Conservation (phyloP, 768 basidiomycete genomes). For the Xerocomellus intermedius region DNA sequence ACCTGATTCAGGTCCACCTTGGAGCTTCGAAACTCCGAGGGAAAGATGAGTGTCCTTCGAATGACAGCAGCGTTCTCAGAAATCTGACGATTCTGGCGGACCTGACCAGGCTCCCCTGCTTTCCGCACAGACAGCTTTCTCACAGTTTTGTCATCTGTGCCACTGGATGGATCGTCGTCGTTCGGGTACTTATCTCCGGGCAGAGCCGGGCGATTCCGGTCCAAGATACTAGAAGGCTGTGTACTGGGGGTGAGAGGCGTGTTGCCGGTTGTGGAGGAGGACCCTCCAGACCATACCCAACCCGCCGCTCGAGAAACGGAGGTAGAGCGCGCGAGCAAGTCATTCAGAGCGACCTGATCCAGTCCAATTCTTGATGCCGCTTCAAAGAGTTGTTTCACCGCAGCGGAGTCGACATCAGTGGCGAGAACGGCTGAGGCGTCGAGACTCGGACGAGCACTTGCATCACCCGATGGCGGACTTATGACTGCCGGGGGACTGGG, state of each 20-base stretch:
- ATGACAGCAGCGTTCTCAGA: conserved; percentile 52
- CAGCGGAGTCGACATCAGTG: conserved; percentile 43
- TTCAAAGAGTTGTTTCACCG: conserved; percentile 70
- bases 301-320: conserved; percentile 59
- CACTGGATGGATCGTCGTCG: conserved; percentile 33
- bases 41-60: conserved; percentile 77
- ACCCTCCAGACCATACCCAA: conserved; percentile 35
- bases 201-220: conserved; percentile 16
- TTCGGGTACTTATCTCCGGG: conserved; percentile 26
- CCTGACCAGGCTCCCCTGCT: conserved; percentile 24
- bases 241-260: conserved; percentile 24
- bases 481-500: conserved; percentile 16
- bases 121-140: conserved; percentile 29
- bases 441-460: conserved; percentile 20
- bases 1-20: conserved; percentile 54
- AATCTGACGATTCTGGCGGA: conserved; percentile 31
- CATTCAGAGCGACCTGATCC: conserved; percentile 68
- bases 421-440: conserved; percentile 25
- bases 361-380: conserved; percentile 75
- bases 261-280: conserved; percentile 11
- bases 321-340: conserved; percentile 67
- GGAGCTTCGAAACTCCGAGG: conserved; percentile 62
- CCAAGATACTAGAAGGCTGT: conserved; percentile 10
- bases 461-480: conserved; percentile 12
- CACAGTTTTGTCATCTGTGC: conserved; percentile 24